Evolutionary conservation across 768 basidiomycete genomes (phyloP), one percentile per base, ranked within the genome.

Genomic region (Mycena sanguinolenta): DNA sequence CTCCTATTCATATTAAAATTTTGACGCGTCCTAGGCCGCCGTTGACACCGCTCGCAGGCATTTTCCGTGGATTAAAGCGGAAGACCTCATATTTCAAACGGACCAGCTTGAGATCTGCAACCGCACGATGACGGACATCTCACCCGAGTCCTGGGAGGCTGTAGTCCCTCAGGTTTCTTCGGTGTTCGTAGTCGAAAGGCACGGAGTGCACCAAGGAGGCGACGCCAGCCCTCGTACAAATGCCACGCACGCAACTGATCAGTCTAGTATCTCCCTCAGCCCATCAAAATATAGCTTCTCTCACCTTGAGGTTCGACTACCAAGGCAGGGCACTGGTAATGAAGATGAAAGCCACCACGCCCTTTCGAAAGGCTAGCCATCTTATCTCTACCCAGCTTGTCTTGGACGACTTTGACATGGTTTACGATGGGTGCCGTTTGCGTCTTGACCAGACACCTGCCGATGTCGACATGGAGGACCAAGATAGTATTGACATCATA

Each of bases 111-210:
- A 39, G 0, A 25, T 67, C 23, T 67, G 66, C 23, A 28, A 17
- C 1, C 52, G 34, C 7, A 30, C 42, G 21, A 2, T 61, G 14
- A 61, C 52, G 1, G 66, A 67, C 7, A 67, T 67, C 17, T 19
- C 59, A 0, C 30, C 66, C 21, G 66, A 67, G 21, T 39, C 36
- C 3, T 67, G 66, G 66, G 66, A 67, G 23, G 27, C 27, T 4
- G 39, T 38, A 8, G 25, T 67, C 38, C 52, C 27, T 1, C 9
- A 19, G 52, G 0, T 67, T 2, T 54, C 50, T 23, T 54, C 38
- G 39, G 59, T 67, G 4, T 6, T 46, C 1, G 52, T 67, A n/a
- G 21, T 17, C 0, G 60, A 50, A 21, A 23, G 44, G 12, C 60
- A 36, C 1, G 30, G n/a, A 62, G 27, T 25, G 8, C 34, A 3